phyloP scores from a whole-genome alignment of 2,329 filamentous ascomycete species.

The Cadophora sp. region DNA sequence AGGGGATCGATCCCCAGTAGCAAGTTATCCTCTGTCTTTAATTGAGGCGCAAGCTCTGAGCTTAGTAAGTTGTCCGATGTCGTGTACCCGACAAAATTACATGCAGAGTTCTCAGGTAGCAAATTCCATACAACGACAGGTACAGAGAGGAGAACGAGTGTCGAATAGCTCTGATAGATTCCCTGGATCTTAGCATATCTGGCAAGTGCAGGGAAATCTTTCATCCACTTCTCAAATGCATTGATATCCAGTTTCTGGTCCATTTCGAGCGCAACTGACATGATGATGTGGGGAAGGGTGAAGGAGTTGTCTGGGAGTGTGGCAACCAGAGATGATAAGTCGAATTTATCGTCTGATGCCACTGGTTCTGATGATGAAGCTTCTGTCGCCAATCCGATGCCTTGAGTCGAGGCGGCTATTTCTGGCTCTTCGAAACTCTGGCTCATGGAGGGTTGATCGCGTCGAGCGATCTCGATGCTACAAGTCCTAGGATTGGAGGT shows the following conservation, averaged over 20 bases:
- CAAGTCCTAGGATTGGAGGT: conserved; percentile 24
- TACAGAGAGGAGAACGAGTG: conserved; percentile 62
- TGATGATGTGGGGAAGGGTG: conserved; percentile 62
- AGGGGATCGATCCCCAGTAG: not conserved
- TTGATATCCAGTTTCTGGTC: conserved; percentile 62
- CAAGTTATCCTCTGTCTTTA: not conserved
- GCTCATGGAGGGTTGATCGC: not conserved
- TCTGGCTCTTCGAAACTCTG: not conserved
- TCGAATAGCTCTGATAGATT: conserved; percentile 67
- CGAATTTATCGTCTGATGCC: not conserved
- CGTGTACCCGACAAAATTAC: conserved; percentile 65
- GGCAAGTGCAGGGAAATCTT: conserved; percentile 61
- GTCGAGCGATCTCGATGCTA: conserved; percentile 26
- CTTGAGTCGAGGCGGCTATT: not conserved
- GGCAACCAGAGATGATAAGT: conserved; percentile 1
- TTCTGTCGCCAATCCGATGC: no score
- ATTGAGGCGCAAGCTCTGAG: not conserved
- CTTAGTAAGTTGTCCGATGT: conserved; percentile 48
- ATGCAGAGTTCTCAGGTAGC: conserved; percentile 62
- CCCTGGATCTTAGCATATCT: conserved; percentile 67
- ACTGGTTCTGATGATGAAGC: not conserved
- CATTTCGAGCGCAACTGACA: conserved; percentile 64
- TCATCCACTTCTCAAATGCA: conserved; percentile 65
- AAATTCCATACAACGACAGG: conserved; percentile 67
- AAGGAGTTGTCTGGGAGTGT: conserved; percentile 5